Evolutionary conservation across 2,329 filamentous ascomycete genomes (phyloP).

Genomic region (Coniochaeta prunicola): DNA sequence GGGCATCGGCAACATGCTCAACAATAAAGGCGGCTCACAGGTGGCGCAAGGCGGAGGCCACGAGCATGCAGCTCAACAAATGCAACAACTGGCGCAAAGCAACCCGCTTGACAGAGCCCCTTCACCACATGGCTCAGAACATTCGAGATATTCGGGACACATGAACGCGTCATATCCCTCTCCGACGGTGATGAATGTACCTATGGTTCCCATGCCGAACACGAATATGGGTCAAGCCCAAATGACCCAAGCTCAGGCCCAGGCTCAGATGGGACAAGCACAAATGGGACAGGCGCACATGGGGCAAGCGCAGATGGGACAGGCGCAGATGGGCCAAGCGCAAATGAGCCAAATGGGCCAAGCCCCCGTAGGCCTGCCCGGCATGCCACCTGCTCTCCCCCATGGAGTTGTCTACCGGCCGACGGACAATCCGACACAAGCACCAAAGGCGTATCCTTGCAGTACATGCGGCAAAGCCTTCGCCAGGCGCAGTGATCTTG

Average conservation of each 20-base stretch:
- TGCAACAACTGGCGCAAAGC: slow-evolving; percentile 17
- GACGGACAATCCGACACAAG: slow-evolving; percentile 19
- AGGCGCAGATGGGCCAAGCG: not conserved
- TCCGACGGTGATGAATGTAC: slow-evolving; percentile 40
- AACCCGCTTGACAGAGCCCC: slow-evolving; percentile 43
- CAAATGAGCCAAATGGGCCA: not conserved
- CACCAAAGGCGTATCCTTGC: slow-evolving; percentile 73
- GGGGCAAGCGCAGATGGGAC: not conserved
- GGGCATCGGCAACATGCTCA: slow-evolving; percentile 46
- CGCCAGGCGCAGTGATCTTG: slow-evolving; percentile 86
- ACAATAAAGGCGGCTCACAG: slow-evolving; percentile 34
- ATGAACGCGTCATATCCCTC: slow-evolving; percentile 45
- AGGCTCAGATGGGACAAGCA: not conserved
- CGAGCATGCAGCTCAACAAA: slow-evolving; percentile 15
- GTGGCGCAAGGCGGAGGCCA: slow-evolving; percentile 12
- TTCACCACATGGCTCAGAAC: slow-evolving; percentile 53
- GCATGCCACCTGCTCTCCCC: slow-evolving; percentile 24
- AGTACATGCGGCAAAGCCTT: slow-evolving; percentile 87
- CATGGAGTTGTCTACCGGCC: slow-evolving; percentile 22
- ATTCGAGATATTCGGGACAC: slow-evolving; percentile 45
- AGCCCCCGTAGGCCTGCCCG: slow-evolving; percentile 33
- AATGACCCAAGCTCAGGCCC: not conserved
- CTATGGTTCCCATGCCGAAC: slow-evolving; percentile 34
- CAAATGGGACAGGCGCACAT: not conserved
- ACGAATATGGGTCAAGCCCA: not conserved